Evolutionary conservation across 208 protist genomes (phyloP).

Genomic region (Blastocrithidia nonstop): DNA sequence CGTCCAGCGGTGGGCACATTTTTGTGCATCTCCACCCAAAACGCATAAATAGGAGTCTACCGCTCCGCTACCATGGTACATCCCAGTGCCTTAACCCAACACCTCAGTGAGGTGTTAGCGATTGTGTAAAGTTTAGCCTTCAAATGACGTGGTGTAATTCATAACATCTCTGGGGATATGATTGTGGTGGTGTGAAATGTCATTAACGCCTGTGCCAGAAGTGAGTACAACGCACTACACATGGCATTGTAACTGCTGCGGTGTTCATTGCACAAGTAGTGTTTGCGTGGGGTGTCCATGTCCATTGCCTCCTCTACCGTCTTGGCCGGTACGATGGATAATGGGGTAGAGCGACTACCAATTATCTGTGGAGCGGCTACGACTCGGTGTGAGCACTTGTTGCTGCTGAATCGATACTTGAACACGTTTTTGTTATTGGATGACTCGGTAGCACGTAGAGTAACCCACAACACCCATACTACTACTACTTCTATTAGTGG

Average conservation of each 20-base stretch:
- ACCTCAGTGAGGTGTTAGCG: neutral
- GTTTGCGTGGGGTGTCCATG: neutral
- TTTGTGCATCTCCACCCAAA: neutral
- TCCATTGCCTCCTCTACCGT: neutral
- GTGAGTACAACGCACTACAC: neutral
- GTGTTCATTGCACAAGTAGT: neutral
- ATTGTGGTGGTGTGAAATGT: neutral
- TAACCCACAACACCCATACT: too few relatives aligned
- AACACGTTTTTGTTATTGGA: neutral
- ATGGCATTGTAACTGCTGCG: neutral
- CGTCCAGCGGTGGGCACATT: neutral
- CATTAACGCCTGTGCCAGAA: too few relatives aligned
- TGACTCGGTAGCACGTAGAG: neutral
- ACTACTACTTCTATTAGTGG: too few relatives aligned
- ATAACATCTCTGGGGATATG: neutral
- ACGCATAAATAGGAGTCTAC: too few relatives aligned
- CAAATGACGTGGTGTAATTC: neutral
- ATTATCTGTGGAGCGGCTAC: neutral
- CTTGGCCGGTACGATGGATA: neutral
- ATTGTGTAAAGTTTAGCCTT: neutral
- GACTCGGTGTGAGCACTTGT: neutral
- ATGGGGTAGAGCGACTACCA: neutral
- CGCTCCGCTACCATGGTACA: too few relatives aligned
- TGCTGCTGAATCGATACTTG: neutral
- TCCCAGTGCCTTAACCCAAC: too few relatives aligned